These are phyloP conservation scores for Coprinopsis strossmayeri DNA, from an alignment of 768 basidiomycete genomes.

Conservation along the genomic window DNA sequence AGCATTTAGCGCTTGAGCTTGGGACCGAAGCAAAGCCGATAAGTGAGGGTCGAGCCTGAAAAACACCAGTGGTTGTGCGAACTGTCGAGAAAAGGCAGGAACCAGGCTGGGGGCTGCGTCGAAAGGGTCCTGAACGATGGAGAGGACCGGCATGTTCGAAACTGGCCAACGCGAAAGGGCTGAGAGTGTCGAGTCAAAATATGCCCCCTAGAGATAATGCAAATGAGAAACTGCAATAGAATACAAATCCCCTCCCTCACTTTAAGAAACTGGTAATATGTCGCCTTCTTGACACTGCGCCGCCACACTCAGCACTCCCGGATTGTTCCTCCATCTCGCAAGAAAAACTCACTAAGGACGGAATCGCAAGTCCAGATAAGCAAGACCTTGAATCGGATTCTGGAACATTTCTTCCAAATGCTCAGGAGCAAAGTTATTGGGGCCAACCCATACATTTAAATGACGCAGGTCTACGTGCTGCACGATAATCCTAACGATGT, in stretches of 20 bases:
- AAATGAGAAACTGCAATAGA: neutral
- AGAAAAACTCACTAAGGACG: conserved; percentile 67
- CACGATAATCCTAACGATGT: conserved; percentile 56
- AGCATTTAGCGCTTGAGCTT: conserved; percentile 38
- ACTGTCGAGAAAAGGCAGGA: conserved; percentile 22
- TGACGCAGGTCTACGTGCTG: conserved; percentile 23
- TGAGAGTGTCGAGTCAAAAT: conserved; percentile 70
- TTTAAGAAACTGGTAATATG: conserved; percentile 79
- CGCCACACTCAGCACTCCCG: neutral
- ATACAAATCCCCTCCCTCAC: conserved; percentile 29
- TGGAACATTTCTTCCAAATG: conserved; percentile 65
- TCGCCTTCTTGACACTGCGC: conserved; percentile 59
- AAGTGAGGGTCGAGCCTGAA: conserved; percentile 56
- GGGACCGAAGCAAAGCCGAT: conserved; percentile 36
- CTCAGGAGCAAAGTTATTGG: conserved; percentile 71
- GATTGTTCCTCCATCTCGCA: neutral
- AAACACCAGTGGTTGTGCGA: conserved; percentile 88
- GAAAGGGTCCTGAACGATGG: conserved; percentile 63
- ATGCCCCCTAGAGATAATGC: conserved; percentile 51
- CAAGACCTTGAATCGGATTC: conserved; percentile 38
- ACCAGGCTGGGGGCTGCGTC: conserved; percentile 24
- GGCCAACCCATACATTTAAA: conserved; percentile 65
- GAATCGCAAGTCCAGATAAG: conserved; percentile 62
- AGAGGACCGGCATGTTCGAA: conserved; percentile 35
- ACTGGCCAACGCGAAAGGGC: conserved; percentile 61